phyloP scores from a whole-genome alignment of 176 grass and related monocot genomes.

The Microstegium vimineum region DNA sequence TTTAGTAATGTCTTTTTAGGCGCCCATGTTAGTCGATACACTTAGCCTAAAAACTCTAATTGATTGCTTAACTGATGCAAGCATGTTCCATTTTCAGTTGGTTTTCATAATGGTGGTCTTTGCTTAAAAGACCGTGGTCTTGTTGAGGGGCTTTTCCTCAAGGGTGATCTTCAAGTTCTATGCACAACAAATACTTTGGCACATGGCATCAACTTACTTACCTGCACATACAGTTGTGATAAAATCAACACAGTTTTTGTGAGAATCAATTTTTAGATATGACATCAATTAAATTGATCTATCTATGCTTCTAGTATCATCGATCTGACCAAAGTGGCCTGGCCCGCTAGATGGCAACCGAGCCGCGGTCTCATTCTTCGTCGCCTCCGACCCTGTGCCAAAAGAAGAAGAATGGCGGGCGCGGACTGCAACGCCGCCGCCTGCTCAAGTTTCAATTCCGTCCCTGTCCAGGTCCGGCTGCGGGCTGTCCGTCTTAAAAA shows the following conservation, averaged over 20 bases:
- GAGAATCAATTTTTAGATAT: slow-evolving; percentile 40
- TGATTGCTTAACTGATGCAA: slow-evolving; percentile 11
- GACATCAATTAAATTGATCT: slow-evolving; percentile 1
- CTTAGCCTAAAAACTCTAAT: slow-evolving; percentile 17
- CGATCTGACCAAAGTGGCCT: too few species aligned
- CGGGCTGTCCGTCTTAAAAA: too few species aligned
- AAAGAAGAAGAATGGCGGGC: too few species aligned
- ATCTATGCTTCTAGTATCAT: too few species aligned
- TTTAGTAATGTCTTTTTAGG: neutral
- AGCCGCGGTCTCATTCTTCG: too few species aligned
- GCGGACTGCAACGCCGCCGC: too few species aligned
- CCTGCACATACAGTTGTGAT: slow-evolving; percentile 92
- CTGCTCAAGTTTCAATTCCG: too few species aligned
- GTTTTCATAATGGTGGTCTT: slow-evolving; percentile 91
- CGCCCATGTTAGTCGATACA: slow-evolving; percentile 4
- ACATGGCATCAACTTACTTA: slow-evolving; percentile 89
- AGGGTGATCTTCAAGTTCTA: slow-evolving; percentile 84
- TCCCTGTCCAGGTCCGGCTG: too few species aligned
- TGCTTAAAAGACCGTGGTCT: slow-evolving; percentile 76
- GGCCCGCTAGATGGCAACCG: too few species aligned
- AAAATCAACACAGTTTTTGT: slow-evolving; percentile 97
- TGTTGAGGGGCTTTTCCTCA: slow-evolving; percentile 90
- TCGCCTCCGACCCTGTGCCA: too few species aligned
- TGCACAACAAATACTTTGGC: slow-evolving; percentile 98
- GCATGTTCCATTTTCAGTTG: slow-evolving; percentile 61